These are phyloP conservation scores for Tolypocladium endophyticum DNA, from an alignment of 2,329 filamentous ascomycete genomes.

Conservation along the genomic window DNA sequence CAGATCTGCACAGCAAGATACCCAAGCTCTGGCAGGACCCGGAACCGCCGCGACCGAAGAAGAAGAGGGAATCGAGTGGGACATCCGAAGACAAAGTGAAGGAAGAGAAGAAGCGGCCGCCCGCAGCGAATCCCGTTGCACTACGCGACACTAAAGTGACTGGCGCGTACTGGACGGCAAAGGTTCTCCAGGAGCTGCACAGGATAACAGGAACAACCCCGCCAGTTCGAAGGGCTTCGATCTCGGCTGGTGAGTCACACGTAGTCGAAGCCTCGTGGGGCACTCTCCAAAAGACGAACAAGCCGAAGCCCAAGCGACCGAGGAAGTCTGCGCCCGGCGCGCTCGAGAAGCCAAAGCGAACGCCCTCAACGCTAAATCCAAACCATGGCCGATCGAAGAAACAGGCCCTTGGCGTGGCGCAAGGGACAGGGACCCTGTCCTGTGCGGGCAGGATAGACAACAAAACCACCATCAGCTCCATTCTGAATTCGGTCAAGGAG, in stretches of 20 bases:
- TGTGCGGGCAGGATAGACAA: conserved; percentile 1
- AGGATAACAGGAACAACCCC: conserved; percentile 19
- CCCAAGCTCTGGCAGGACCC: conserved; percentile 49
- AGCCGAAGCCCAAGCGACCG: conserved; percentile 18
- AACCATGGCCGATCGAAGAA: conserved; percentile 22
- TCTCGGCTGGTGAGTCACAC: conserved; percentile 5
- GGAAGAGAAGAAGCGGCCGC: conserved; percentile 19
- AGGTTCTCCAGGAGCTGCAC: conserved; percentile 28
- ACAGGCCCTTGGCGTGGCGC: not conserved
- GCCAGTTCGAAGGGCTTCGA: conserved; percentile 8
- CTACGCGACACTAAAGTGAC: conserved; percentile 35
- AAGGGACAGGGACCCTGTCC: conserved; percentile 1
- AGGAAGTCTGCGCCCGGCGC: conserved; percentile 30
- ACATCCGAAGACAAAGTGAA: conserved; percentile 12
- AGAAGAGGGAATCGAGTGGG: conserved; percentile 20
- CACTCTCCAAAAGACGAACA: conserved; percentile 5
- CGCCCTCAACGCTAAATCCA: conserved; percentile 23
- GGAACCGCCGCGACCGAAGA: conserved; percentile 30
- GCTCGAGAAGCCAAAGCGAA: conserved; percentile 17
- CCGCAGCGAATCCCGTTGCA: conserved; percentile 28
- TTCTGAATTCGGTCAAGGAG: conserved; percentile 40
- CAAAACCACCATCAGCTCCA: conserved; percentile 24
- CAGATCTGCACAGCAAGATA: conserved; percentile 48
- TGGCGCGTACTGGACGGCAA: conserved; percentile 32
- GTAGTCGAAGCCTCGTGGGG: not conserved